Percentiles rank a stretch among this genome's conserved stretches.
Conservation (phyloP, 768 basidiomycete species). For the Boletus rubroflammeus region DNA sequence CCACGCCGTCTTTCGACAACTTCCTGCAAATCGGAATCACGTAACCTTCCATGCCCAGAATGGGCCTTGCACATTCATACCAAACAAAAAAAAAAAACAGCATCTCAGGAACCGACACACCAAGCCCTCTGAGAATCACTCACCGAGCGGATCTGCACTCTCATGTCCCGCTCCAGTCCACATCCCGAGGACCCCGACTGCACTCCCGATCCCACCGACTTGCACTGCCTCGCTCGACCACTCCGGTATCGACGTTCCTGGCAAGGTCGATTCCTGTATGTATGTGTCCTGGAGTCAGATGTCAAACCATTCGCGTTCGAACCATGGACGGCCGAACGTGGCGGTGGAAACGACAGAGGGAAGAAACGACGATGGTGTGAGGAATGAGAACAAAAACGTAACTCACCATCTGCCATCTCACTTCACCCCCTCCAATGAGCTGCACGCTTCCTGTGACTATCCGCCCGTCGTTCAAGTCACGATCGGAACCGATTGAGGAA, state of each 20-base stretch:
- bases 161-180: slow-evolving; percentile 55
- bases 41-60: slow-evolving; percentile 44
- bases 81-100: not conserved
- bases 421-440: slow-evolving; percentile 46
- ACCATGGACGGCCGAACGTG: not conserved
- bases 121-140: slow-evolving; percentile 1
- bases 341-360: not conserved
- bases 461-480: slow-evolving; percentile 31
- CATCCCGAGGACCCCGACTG: slow-evolving; percentile 48
- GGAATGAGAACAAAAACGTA: not conserved
- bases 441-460: slow-evolving; percentile 42
- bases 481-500: slow-evolving; percentile 38
- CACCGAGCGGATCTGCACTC: slow-evolving; percentile 41
- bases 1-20: not conserved
- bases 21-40: slow-evolving; percentile 11
- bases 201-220: slow-evolving; percentile 52
- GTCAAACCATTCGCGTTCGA: not conserved
- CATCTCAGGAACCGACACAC: not conserved
- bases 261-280: slow-evolving; percentile 31
- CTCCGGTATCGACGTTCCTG: slow-evolving; percentile 35
- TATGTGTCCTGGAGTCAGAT: slow-evolving; percentile 15
- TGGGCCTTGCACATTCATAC: slow-evolving; percentile 33
- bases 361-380: not conserved
- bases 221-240: slow-evolving; percentile 59
- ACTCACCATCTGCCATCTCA: slow-evolving; percentile 51